A percentile compares a stretch with the other conserved stretches of the same genome.
These are phyloP conservation scores for Tuber borchii DNA, from an alignment of 495 filamentous ascomycete genomes.

Conservation along the genomic window DNA sequence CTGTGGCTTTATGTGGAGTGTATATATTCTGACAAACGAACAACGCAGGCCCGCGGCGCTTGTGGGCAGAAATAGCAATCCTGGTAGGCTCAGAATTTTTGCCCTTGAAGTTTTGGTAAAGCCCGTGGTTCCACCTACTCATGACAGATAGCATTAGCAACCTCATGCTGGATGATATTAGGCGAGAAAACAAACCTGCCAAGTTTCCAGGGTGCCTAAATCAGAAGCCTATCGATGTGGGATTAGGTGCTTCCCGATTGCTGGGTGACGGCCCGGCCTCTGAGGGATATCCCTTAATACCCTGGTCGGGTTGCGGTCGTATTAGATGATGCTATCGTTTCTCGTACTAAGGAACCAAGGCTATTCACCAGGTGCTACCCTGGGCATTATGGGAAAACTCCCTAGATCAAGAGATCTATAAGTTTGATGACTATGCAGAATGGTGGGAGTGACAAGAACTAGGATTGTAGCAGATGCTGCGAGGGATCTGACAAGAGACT, in stretches of 20 bases:
- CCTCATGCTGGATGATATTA: too few species aligned
- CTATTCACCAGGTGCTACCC: not conserved
- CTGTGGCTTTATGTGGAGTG: not conserved
- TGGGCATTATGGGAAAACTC: not conserved
- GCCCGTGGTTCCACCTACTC: not conserved
- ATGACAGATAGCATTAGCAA: not conserved
- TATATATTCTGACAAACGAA: not conserved
- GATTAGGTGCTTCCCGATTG: not conserved
- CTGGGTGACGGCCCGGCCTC: not conserved
- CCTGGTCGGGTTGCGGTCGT: not conserved
- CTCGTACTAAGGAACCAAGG: not conserved
- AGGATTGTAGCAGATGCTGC: not conserved
- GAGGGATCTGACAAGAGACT: not conserved
- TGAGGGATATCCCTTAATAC: not conserved
- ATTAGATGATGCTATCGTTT: not conserved
- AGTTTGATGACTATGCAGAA: not conserved
- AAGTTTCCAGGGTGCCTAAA: not conserved
- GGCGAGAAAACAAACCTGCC: not conserved
- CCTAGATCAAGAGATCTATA: not conserved
- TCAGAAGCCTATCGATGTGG: not conserved
- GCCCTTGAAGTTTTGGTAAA: not conserved
- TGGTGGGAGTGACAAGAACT: slow-evolving; percentile 38
- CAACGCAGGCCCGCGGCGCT: not conserved
- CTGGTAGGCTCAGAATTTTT: not conserved
- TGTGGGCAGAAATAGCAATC: not conserved